A percentile compares a stretch with the other conserved stretches of the same genome.
Evolutionary conservation across 2,329 filamentous ascomycete species (phyloP).

Genomic region (Talaromyces piceae): DNA sequence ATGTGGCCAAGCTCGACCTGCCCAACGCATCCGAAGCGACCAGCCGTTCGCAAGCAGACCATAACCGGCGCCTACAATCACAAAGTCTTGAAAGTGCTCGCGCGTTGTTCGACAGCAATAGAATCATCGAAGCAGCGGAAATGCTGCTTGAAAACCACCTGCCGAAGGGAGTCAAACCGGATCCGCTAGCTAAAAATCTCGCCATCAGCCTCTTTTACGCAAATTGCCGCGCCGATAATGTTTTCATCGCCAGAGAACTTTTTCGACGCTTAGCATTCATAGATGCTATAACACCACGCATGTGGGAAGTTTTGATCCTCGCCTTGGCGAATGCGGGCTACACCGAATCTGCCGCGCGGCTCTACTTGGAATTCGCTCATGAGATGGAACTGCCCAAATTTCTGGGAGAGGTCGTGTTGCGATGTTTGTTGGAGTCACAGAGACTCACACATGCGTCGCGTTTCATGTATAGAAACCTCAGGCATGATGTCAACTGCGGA

Average conservation of each 20-base stretch:
- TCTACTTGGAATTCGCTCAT: conserved; percentile 24
- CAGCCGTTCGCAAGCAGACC: not conserved
- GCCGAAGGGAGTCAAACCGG: conserved; percentile 16
- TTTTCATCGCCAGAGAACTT: conserved; percentile 30
- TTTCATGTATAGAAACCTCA: conserved; percentile 26
- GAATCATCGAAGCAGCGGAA: conserved; percentile 30
- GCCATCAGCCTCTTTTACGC: conserved; percentile 25
- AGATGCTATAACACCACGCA: conserved; percentile 21
- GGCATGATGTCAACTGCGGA: conserved; percentile 26
- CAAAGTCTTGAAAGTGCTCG: conserved; percentile 16
- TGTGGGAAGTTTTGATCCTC: conserved; percentile 33
- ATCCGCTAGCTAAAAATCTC: conserved; percentile 23
- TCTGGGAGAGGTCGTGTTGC: conserved; percentile 29
- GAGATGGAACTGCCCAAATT: conserved; percentile 22
- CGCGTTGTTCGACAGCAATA: conserved; percentile 19
- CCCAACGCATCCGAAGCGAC: not conserved
- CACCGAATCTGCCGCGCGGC: conserved; percentile 28
- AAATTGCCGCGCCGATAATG: conserved; percentile 31
- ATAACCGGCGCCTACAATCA: not conserved
- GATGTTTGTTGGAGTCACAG: conserved; percentile 31
- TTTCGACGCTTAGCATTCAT: conserved; percentile 29
- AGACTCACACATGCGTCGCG: conserved; percentile 30
- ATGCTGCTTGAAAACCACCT: conserved; percentile 25
- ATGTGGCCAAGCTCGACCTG: not conserved
- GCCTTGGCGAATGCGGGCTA: conserved; percentile 27